Conservation (phyloP, 1,284 basidiomycete species). For the Trichosporon sp. region DNA sequence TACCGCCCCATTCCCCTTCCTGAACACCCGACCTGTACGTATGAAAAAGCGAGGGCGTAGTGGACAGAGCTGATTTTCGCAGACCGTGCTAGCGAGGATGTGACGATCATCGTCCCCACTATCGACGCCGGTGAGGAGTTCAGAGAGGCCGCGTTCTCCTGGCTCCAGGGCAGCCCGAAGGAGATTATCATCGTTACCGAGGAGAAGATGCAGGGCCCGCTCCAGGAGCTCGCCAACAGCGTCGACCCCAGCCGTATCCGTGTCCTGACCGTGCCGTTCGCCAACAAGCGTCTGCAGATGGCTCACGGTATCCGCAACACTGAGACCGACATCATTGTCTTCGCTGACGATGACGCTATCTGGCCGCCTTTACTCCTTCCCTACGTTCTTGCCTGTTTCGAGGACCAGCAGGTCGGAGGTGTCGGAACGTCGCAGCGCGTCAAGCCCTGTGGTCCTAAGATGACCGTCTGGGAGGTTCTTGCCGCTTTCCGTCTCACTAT, state of each 20-base stretch:
- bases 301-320: slow-evolving; percentile 80
- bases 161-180: slow-evolving; percentile 83
- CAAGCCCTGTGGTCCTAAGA: slow-evolving; percentile 64
- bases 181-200: slow-evolving; percentile 92
- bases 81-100: slow-evolving; percentile 67
- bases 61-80: background rate
- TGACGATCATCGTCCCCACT: slow-evolving; percentile 89
- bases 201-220: slow-evolving; percentile 76
- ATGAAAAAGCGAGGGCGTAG: background rate
- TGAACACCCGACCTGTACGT: slow-evolving; percentile 75
- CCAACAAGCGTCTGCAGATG: slow-evolving; percentile 91
- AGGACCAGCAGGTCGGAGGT: slow-evolving; percentile 85
- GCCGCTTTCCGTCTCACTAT: slow-evolving; percentile 86
- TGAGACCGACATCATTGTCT: slow-evolving; percentile 89
- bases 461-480: slow-evolving; percentile 90
- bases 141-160: slow-evolving; percentile 81
- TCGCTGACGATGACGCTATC: slow-evolving; percentile 89
- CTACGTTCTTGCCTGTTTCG: slow-evolving; percentile 80
- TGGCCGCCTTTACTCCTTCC: slow-evolving; percentile 84
- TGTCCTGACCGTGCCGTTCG: slow-evolving; percentile 82
- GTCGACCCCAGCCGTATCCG: slow-evolving; percentile 77
- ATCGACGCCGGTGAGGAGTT: slow-evolving; percentile 93
- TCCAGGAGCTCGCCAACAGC: slow-evolving; percentile 76
- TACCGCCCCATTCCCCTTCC: slow-evolving; percentile 81
- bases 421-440: slow-evolving; percentile 86